Conservation (phyloP, 2,329 filamentous ascomycete species). For the Canariomyces notabilis region DNA sequence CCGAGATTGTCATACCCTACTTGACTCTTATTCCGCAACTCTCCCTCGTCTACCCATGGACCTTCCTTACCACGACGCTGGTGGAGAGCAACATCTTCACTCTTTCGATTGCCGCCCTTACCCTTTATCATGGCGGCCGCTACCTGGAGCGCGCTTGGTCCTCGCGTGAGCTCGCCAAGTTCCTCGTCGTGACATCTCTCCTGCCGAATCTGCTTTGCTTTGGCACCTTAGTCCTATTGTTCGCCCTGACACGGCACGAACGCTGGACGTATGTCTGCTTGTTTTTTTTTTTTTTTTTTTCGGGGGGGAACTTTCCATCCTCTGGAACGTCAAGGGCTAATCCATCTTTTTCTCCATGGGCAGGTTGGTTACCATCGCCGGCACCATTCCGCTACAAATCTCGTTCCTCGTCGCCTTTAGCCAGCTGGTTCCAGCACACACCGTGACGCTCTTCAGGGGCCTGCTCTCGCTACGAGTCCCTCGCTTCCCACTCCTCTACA, state of each 20-base stretch:
- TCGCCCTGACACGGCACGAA: conserved; percentile 61
- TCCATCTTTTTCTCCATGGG: conserved; percentile 5
- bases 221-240: conserved; percentile 61
- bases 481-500: conserved; percentile 63
- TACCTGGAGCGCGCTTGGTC: conserved; percentile 97
- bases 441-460: conserved; percentile 86
- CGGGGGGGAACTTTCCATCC: too few species aligned
- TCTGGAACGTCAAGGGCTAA: background rate
- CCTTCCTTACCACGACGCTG: conserved; percentile 75
- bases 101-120: conserved; percentile 67
- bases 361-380: conserved; percentile 77
- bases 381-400: conserved; percentile 83
- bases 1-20: conserved; percentile 72
- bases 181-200: conserved; percentile 69
- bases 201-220: conserved; percentile 77
- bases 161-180: conserved; percentile 85
- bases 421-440: conserved; percentile 94
- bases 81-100: conserved; percentile 94
- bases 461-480: conserved; percentile 83
- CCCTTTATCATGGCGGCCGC: conserved; percentile 84
- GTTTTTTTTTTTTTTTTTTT: conserved; percentile 13
- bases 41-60: conserved; percentile 89
- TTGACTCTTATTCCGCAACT: conserved; percentile 79
- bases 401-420: conserved; percentile 96
- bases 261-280: conserved; percentile 55